These are phyloP conservation scores for Plantago rigida DNA, from an alignment of 305 asterid genomes.

Conservation along the genomic window DNA sequence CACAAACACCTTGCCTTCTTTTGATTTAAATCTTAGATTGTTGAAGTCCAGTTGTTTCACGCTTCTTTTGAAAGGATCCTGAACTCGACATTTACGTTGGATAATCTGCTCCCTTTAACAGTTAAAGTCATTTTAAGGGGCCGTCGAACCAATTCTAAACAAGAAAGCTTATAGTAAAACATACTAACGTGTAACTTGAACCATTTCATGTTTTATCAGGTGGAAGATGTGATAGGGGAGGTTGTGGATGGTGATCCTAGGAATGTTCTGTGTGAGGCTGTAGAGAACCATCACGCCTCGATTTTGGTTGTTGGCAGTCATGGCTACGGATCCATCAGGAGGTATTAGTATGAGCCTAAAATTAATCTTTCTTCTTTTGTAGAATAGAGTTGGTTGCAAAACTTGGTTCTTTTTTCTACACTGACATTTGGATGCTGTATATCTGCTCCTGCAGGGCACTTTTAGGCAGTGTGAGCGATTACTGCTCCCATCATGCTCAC, in stretches of 20 bases:
- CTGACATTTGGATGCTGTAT: not conserved
- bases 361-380: not conserved
- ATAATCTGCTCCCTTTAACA: too few relatives aligned
- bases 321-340: conserved; percentile 12
- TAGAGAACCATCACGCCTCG: conserved; percentile 8
- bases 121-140: not conserved
- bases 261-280: conserved; percentile 16
- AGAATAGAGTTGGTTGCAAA: not conserved
- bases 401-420: not conserved
- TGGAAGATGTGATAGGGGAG: conserved; percentile 1
- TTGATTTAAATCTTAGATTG: too few relatives aligned
- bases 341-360: not conserved
- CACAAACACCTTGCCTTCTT: not conserved
- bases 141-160: too few relatives aligned
- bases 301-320: conserved; percentile 16
- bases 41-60: too few relatives aligned
- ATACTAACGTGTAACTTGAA: too few relatives aligned
- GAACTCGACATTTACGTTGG: too few relatives aligned
- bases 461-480: conserved; percentile 36
- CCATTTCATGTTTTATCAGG: not conserved
- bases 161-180: too few relatives aligned
- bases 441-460: conserved; percentile 25
- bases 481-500: conserved; percentile 33
- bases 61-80: too few relatives aligned
- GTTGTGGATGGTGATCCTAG: conserved; percentile 16